phyloP scores from a whole-genome alignment of 495 filamentous ascomycete species.

The Aspergillus conjunctus region DNA sequence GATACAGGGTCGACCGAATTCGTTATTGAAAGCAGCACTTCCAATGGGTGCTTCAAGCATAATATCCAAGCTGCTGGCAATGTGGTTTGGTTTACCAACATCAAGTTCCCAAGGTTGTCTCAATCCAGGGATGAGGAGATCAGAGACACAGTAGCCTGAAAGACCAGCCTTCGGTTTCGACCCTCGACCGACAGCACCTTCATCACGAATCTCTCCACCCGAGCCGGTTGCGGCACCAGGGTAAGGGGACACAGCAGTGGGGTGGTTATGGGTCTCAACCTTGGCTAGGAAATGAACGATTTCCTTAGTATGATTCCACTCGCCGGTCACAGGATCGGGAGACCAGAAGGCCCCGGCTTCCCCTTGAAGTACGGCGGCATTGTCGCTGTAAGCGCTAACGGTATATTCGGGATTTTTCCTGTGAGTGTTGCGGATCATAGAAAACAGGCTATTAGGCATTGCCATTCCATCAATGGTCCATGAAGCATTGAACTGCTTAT shows the following conservation, averaged over 20 bases:
- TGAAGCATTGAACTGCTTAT: slow-evolving; percentile 91
- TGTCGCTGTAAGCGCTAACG: slow-evolving; percentile 95
- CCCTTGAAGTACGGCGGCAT: slow-evolving; percentile 89
- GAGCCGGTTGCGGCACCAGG: slow-evolving; percentile 89
- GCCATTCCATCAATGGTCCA: slow-evolving; percentile 93
- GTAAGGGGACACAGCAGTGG: slow-evolving; percentile 88
- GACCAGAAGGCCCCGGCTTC: slow-evolving; percentile 77
- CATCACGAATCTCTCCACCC: slow-evolving; percentile 92
- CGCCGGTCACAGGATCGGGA: slow-evolving; percentile 77
- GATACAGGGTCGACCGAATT: slow-evolving; percentile 92
- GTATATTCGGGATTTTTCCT: slow-evolving; percentile 73
- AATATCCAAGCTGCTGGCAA: slow-evolving; percentile 90
- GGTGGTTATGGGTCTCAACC: slow-evolving; percentile 98
- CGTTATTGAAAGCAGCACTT: slow-evolving; percentile 94
- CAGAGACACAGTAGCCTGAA: slow-evolving; percentile 90
- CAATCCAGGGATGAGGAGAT: slow-evolving; percentile 82
- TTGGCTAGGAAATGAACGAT: slow-evolving; percentile 86
- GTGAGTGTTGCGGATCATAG: slow-evolving; percentile 95
- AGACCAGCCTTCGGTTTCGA: slow-evolving; percentile 93
- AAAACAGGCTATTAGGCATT: slow-evolving; percentile 79
- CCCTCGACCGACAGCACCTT: slow-evolving; percentile 90
- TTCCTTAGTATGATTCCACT: slow-evolving; percentile 88
- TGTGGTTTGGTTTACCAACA: slow-evolving; percentile 86
- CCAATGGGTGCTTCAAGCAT: slow-evolving; percentile 97
- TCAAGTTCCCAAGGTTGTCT: slow-evolving; percentile 86